Evolutionary conservation across 805 yeast genomes (phyloP).

Genomic region (Komagataella kurtzmanii): DNA sequence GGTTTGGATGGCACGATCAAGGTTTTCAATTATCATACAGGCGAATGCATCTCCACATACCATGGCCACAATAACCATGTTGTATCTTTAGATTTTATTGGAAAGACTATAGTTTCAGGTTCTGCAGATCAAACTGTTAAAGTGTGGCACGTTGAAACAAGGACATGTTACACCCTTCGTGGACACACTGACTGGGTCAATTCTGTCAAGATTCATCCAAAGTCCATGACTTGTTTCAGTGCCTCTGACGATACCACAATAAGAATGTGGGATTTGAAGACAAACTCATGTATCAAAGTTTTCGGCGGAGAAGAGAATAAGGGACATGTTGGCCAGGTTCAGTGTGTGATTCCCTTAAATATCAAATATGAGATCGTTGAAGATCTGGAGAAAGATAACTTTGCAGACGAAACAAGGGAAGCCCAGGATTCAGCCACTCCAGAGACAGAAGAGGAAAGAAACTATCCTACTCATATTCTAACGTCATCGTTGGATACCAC

Average conservation of each 20-base stretch:
- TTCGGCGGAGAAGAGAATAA: constrained; percentile 62
- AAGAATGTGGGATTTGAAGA: constrained; percentile 85
- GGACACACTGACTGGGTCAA: constrained; percentile 94
- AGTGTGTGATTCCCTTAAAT: constrained; percentile 77
- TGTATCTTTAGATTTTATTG: constrained; percentile 66
- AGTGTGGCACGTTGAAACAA: constrained; percentile 91
- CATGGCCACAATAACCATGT: constrained; percentile 87
- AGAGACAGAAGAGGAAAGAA: constrained; percentile 11
- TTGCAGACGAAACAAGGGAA: constrained; percentile 3
- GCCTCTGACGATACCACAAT: constrained; percentile 89
- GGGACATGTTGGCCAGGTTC: constrained; percentile 93
- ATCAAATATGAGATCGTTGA: constrained; percentile 48
- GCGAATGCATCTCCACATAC: constrained; percentile 87
- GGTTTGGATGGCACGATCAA: constrained; percentile 84
- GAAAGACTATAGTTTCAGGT: constrained; percentile 80
- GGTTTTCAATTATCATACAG: constrained; percentile 93
- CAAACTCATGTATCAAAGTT: constrained; percentile 65
- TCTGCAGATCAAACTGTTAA: constrained; percentile 86
- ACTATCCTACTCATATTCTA: constrained; percentile 69
- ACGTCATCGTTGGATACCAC: constrained; percentile 89
- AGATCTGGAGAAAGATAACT: constrained; percentile 22
- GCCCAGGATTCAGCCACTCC: not conserved
- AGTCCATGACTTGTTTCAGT: constrained; percentile 67
- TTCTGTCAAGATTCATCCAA: constrained; percentile 74
- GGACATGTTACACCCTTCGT: constrained; percentile 83